These are phyloP conservation scores for Populus ilicifolia DNA, from an alignment of 345 rosid species.

Conservation along the genomic window DNA sequence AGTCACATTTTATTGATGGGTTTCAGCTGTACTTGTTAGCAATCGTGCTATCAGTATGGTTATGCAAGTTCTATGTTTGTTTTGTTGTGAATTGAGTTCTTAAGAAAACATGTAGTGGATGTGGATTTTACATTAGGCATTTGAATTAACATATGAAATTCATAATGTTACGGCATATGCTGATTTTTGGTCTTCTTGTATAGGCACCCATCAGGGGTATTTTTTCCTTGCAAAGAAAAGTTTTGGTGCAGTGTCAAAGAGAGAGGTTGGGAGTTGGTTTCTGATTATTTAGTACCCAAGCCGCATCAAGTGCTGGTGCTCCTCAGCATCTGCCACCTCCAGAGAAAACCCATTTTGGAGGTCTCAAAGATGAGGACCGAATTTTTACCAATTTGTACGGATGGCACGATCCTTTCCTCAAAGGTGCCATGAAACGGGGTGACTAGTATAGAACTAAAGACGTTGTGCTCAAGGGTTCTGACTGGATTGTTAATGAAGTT, in stretches of 20 bases:
- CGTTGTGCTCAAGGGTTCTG: slow-evolving; percentile 90
- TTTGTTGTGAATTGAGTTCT: background rate
- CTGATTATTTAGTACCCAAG: slow-evolving; percentile 75
- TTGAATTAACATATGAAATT: background rate
- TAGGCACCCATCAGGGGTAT: slow-evolving; percentile 84
- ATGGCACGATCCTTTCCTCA: slow-evolving; percentile 85
- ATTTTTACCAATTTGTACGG: slow-evolving; percentile 93
- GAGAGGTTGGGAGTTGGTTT: slow-evolving; percentile 43
- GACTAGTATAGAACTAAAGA: slow-evolving; percentile 97
- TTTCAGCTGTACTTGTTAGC: background rate
- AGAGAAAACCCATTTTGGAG: slow-evolving; percentile 96
- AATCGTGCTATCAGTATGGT: too few species aligned
- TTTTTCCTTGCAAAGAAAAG: slow-evolving; percentile 58
- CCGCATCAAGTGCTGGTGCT: slow-evolving; percentile 52
- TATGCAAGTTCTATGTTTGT: background rate
- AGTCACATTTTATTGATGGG: background rate
- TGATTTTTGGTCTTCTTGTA: background rate
- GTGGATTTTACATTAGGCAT: background rate
- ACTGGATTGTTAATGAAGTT: slow-evolving; percentile 93
- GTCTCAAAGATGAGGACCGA: slow-evolving; percentile 89
- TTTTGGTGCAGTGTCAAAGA: slow-evolving; percentile 35
- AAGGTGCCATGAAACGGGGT: slow-evolving; percentile 95
- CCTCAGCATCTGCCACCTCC: slow-evolving; percentile 59
- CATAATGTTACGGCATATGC: background rate
- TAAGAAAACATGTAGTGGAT: background rate